Conservation (phyloP, 169 alveolate genomes). For the Plasmodium malariae region DNA sequence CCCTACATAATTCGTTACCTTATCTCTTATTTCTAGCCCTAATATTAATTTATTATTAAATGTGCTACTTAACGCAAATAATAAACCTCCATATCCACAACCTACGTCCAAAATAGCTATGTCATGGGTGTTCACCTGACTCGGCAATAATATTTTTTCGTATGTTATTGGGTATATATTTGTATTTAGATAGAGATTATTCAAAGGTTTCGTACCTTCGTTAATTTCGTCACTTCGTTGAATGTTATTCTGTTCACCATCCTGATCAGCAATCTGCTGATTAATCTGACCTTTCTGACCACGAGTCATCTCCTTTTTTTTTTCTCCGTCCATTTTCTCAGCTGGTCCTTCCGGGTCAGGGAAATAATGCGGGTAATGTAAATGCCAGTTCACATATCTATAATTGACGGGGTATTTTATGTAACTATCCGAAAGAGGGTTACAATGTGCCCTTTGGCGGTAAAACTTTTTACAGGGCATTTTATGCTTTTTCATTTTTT, state of each 20-base stretch:
- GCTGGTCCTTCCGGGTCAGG: not conserved
- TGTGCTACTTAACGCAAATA: constrained; percentile 84
- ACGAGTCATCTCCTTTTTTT: constrained; percentile 3
- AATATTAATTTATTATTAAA: constrained; percentile 84
- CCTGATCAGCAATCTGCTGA: not conserved
- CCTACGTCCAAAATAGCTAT: constrained; percentile 89
- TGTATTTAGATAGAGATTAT: constrained; percentile 24
- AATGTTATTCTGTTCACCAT: not conserved
- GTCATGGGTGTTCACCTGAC: constrained; percentile 4
- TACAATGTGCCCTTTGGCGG: constrained; percentile 85
- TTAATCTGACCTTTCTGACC: no score
- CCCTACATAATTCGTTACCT: constrained; percentile 92
- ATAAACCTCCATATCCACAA: constrained; percentile 93
- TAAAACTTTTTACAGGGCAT: constrained; percentile 49
- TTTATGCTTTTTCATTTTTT: constrained; percentile 53
- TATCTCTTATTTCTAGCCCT: constrained; percentile 93
- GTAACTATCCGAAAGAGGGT: constrained; percentile 89
- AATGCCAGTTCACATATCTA: constrained; percentile 85
- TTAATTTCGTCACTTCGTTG: not conserved
- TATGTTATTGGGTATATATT: constrained; percentile 38
- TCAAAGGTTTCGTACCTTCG: not conserved
- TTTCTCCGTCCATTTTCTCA: not conserved
- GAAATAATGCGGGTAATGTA: constrained; percentile 82
- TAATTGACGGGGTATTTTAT: constrained; percentile 87
- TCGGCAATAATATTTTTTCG: not conserved